phyloP scores from a whole-genome alignment of 257 asterid genomes.

The Eucommia ulmoides region DNA sequence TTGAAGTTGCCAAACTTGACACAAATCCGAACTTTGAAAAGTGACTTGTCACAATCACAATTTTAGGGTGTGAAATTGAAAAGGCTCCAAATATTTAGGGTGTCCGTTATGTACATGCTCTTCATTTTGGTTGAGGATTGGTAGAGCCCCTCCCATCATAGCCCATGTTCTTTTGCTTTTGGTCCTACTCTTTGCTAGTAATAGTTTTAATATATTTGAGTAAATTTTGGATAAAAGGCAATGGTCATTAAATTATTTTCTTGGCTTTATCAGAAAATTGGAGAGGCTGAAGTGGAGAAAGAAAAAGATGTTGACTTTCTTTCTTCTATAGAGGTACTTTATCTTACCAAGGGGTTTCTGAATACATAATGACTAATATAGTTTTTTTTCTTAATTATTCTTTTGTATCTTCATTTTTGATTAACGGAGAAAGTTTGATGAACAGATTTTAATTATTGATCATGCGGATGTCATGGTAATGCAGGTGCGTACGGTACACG shows the following conservation, averaged over 20 bases:
- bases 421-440: conserved; percentile 9
- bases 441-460: conserved; percentile 79
- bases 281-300: conserved; percentile 59
- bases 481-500: conserved; percentile 45
- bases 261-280: conserved; percentile 60
- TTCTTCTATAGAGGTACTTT: conserved; percentile 82
- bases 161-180: background rate
- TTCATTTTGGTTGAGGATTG: no score
- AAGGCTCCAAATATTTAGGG: background rate
- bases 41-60: no score
- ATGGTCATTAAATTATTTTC: conserved; percentile 1
- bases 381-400: conserved; percentile 3
- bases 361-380: background rate
- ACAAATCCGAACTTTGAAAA: no score
- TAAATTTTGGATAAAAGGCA: conserved; percentile 1
- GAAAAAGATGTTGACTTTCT: conserved; percentile 94
- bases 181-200: background rate
- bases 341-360: background rate
- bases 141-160: no score
- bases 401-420: conserved; percentile 7
- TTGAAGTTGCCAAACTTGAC: no score
- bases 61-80: no score
- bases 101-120: background rate
- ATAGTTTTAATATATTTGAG: no score
- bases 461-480: conserved; percentile 86